phyloP scores from a whole-genome alignment of 495 filamentous ascomycete genomes.

The Peziza echinospora region DNA sequence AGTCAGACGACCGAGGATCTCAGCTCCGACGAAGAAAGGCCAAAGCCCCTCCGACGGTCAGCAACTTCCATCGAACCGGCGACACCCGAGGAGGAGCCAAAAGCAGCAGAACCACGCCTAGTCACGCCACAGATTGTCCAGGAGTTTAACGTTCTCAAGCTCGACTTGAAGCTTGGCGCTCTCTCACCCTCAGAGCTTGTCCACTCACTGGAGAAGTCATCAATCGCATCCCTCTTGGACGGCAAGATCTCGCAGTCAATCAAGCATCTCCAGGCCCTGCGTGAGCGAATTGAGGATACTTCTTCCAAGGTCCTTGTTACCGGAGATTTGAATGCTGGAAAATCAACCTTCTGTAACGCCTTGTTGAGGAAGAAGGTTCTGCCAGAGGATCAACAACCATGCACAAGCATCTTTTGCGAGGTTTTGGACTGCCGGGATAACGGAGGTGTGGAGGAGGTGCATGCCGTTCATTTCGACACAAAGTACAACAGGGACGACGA shows the following conservation, averaged over 20 bases:
- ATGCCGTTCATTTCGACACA: conserved; percentile 65
- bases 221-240: conserved; percentile 73
- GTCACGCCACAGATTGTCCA: conserved; percentile 86
- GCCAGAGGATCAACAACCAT: conserved; percentile 95
- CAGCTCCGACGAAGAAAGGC: conserved; percentile 28
- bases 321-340: conserved; percentile 89
- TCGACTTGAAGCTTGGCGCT: conserved; percentile 76
- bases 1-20: conserved; percentile 19
- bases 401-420: conserved; percentile 96
- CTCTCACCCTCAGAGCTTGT: conserved; percentile 76
- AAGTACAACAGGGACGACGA: conserved; percentile 78
- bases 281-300: conserved; percentile 90
- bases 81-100: conserved; percentile 28
- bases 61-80: conserved; percentile 48
- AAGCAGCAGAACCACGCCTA: conserved; percentile 36
- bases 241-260: conserved; percentile 85
- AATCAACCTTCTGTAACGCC: conserved; percentile 97
- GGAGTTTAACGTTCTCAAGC: conserved; percentile 83
- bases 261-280: conserved; percentile 64
- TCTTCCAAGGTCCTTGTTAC: conserved; percentile 96
- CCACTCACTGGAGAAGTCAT: conserved; percentile 84
- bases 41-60: conserved; percentile 38
- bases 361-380: conserved; percentile 76
- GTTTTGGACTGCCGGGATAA: conserved; percentile 86
- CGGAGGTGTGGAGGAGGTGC: conserved; percentile 74